A percentile compares a stretch with the other conserved stretches of the same genome.
Conservation (phyloP, 441 rosid genomes). For the Bruguiera hainesii region DNA sequence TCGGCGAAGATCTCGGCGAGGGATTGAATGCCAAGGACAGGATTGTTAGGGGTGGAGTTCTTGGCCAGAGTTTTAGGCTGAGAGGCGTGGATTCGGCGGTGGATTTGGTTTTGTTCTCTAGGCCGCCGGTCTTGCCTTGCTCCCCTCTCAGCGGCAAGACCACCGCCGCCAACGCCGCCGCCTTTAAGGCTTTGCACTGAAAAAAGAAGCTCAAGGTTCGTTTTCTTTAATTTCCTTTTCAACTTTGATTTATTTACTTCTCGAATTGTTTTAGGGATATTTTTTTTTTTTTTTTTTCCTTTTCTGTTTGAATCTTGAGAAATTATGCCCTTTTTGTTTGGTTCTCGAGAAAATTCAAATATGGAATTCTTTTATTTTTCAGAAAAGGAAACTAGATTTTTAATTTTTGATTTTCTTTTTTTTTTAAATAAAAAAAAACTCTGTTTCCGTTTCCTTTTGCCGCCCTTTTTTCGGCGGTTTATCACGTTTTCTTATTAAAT, state of each 20-base stretch:
- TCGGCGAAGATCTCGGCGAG: conserved; percentile 38
- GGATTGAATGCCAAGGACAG: conserved; percentile 11
- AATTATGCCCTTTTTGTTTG: too few species aligned
- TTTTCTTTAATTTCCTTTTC: background rate
- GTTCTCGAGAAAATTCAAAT: background rate
- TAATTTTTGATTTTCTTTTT: too few species aligned
- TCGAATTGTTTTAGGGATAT: too few species aligned
- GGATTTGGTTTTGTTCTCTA: conserved; percentile 36
- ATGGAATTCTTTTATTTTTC: background rate
- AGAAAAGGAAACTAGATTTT: too few species aligned
- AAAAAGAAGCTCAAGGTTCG: conserved; percentile 26
- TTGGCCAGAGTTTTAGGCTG: background rate
- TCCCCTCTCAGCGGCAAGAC: conserved; percentile 79
- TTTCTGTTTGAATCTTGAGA: background rate
- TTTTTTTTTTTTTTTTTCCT: too few species aligned
- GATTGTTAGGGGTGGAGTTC: background rate
- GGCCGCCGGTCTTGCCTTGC: conserved; percentile 50
- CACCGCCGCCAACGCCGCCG: conserved; percentile 11
- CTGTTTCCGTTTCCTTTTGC: too few species aligned
- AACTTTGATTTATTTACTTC: too few species aligned
- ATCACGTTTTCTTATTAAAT: too few species aligned
- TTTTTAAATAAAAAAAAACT: too few species aligned
- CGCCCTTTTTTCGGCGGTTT: too few species aligned
- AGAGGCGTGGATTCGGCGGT: conserved; percentile 14
- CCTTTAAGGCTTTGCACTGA: conserved; percentile 31